Base-by-base conservation (phyloP, 2,329 filamentous ascomycete species). In the Macroventuria anomochaeta region DNA sequence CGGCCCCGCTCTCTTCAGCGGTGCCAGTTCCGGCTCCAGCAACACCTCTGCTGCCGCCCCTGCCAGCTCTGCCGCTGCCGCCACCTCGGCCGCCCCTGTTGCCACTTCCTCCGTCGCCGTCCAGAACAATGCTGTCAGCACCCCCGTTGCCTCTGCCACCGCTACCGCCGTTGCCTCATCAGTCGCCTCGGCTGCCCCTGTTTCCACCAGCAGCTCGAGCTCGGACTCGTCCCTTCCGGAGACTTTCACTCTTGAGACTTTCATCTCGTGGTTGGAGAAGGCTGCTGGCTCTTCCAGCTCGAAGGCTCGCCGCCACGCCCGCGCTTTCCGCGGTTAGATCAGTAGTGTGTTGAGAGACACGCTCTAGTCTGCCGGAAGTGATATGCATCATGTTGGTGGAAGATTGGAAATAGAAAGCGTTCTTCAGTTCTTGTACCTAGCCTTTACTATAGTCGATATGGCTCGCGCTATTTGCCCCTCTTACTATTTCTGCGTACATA, bases 1-100 rank as follows among this genome's bases (percentile, higher is more conserved):
- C 23, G 82, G 82, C 13, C 82, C 82, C n/a, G 67, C 70, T 41
- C 64, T 76, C 17, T 70, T 64, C 59, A 58, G 52, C 34, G 66
- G 66, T 37, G 61, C 65, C 33, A 53, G 55, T 41, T 58, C 57
- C 13, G 47, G 55, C 42, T 46, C 48, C 44, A 50, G 43, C 38
- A 31, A 50, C 39, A 36, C 55, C 18, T 39, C 51, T 36, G 46
- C 56, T 28, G 32, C 57, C 21, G 28, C 58, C 13, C 55, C 58
- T 39, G 46, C 57, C 13, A 46, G 47, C 31, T 33, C 59, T 29
- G 51, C 59, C 23, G 29, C 39, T 15, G 20, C 48, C 32, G 28
- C 41, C 17, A 26, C 41, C 31, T 38, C 46, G 5, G 41, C 34
- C 11, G 26, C 51, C 21, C 36, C 54, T 29, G 51, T 41, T 26